These are phyloP conservation scores for Irpex sp. DNA, from an alignment of 1,284 basidiomycete species.

Conservation along the genomic window DNA sequence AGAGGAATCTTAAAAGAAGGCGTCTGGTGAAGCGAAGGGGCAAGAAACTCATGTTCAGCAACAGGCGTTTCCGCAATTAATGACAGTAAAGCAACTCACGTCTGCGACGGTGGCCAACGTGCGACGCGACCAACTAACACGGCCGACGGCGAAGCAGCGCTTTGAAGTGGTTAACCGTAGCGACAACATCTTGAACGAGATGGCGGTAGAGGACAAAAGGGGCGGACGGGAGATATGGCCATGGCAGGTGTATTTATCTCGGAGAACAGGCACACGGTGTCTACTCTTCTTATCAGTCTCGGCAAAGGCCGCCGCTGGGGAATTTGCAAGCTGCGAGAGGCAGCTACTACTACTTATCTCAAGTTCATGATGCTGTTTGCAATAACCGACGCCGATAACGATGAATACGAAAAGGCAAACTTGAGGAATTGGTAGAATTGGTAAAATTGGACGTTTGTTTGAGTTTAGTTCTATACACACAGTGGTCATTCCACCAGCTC, in stretches of 20 bases:
- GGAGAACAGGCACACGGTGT: not conserved
- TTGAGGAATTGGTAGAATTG: no score
- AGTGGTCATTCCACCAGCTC: no score
- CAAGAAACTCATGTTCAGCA: not conserved
- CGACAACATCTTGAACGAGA: not conserved
- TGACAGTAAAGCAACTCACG: conserved; percentile 5
- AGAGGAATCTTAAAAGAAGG: conserved; percentile 54
- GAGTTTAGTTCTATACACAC: no score
- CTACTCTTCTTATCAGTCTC: not conserved
- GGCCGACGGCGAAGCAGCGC: not conserved
- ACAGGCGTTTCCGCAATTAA: not conserved
- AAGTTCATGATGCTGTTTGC: no score
- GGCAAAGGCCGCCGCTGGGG: not conserved
- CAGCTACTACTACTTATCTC: no score
- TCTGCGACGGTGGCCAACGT: conserved; percentile 18
- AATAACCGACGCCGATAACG: no score
- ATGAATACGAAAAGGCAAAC: no score
- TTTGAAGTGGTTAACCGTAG: not conserved
- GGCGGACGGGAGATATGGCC: not conserved
- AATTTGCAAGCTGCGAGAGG: no score
- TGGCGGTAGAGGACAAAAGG: not conserved
- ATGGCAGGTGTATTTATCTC: not conserved
- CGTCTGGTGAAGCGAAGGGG: not conserved
- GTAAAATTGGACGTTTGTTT: no score
- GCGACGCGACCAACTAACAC: not conserved